Evolutionary conservation across 139 green algal genomes (phyloP), one percentile per base, ranked within the genome.

Genomic region (Chlorella sp.): DNA sequence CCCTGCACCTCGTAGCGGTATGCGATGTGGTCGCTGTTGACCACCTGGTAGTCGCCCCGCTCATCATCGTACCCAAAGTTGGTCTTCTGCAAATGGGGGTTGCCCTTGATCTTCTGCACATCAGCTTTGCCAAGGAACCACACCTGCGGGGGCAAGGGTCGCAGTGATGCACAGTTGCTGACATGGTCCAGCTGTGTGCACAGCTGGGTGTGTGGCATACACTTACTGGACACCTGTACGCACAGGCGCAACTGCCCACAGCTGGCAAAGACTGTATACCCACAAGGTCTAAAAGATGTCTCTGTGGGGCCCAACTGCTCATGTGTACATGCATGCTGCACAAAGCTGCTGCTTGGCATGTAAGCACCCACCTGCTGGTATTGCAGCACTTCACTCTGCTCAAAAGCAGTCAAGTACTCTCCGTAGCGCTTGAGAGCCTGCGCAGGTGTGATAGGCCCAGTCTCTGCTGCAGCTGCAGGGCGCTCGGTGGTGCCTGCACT

Each of bases 351-450:
- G n/a, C n/a, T n/a, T n/a, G n/a, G n/a, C n/a, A n/a, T n/a, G n/a
- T n/a, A n/a, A n/a, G n/a, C n/a, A n/a, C n/a, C n/a, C n/a, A n/a
- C n/a, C n/a, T n/a, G n/a, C n/a, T n/a, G n/a, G 78, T 91, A 93
- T 62, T 94, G 78, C 32, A 94, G 78, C 6, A 96, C 79, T 79
- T 96, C 91, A 63, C 81, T 88, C 81, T 91, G 85, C 82, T 96
- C 91, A 82, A 80, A 94, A n/a, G 80, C 70, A 22, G 88, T 93
- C 32, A 96, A 82, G 51, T 84, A 82, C 69, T 89, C 78, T 5
- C 55, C 27, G 74, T 91, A 89, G 5, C 35, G 35, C 66, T 49
- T 72, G 35, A 62, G 66, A 2, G 67, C 74, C 24, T 79, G 74
- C 2, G 60, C 60, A 0, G 79, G 74, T 0, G 80, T 83, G 51